Conservation (phyloP, 352 stramenopile species). For the Phytophthora vignae region DNA sequence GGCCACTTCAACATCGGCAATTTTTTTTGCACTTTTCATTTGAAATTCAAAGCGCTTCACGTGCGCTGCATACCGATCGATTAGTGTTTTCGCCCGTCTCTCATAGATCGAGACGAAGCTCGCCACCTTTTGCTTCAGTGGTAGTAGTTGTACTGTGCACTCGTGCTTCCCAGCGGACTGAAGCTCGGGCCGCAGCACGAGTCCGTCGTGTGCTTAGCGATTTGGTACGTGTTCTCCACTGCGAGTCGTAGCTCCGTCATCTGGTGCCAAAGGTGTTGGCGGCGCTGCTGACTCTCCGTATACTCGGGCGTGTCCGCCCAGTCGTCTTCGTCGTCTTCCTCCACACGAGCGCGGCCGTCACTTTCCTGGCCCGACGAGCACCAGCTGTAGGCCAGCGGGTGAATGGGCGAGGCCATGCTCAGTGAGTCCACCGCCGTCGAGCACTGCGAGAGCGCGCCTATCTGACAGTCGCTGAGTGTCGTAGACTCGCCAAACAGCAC, state of each 20-base stretch:
- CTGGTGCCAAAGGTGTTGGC: conserved; percentile 43
- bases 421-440: conserved; percentile 28
- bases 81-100: background rate
- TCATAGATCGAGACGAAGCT: conserved; percentile 14
- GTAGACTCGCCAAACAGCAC: conserved; percentile 37
- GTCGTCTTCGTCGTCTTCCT: conserved; percentile 42
- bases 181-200: conserved; percentile 36
- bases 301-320: conserved; percentile 43
- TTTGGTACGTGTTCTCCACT: conserved; percentile 56
- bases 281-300: conserved; percentile 37
- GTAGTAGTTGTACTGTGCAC: background rate
- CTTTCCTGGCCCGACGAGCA: conserved; percentile 30
- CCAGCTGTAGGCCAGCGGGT: conserved; percentile 36
- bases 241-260: conserved; percentile 55
- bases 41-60: conserved; percentile 1
- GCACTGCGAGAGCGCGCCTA: conserved; percentile 33
- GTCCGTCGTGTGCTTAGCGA: conserved; percentile 49
- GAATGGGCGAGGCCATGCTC: conserved; percentile 26
- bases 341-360: conserved; percentile 30
- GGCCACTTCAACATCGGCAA: conserved; percentile 19
- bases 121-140: conserved; percentile 1
- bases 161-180: conserved; percentile 21
- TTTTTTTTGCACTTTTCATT: conserved; percentile 8
- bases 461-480: conserved; percentile 33
- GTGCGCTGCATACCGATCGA: background rate